A percentile compares a stretch with the other conserved stretches of the same genome.
Conservation (phyloP, 306 rosid genomes). For the Vicia villosa region DNA sequence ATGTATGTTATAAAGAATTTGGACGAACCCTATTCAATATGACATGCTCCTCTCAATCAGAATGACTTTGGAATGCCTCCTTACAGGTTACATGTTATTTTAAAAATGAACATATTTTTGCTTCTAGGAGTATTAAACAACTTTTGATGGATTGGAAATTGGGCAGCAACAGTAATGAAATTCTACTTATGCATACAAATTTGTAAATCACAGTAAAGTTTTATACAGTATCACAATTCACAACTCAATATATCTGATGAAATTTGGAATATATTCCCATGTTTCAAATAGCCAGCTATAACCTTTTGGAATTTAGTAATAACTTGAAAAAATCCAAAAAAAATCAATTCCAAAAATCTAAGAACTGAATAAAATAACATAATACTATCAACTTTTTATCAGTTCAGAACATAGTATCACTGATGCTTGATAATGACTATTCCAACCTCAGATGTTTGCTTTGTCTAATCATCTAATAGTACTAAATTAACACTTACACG, state of each 20-base stretch:
- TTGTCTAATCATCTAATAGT: neutral
- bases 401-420: slow-evolving; percentile 21
- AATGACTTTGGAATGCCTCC: too few relatives aligned
- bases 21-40: too few relatives aligned
- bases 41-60: too few relatives aligned
- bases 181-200: neutral
- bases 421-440: neutral
- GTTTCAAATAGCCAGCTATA: slow-evolving; percentile 42
- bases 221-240: neutral
- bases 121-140: too few relatives aligned
- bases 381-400: neutral
- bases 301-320: slow-evolving; percentile 48
- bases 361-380: slow-evolving; percentile 6
- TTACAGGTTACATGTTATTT: too few relatives aligned
- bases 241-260: neutral
- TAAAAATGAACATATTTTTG: too few relatives aligned
- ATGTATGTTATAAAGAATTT: too few relatives aligned
- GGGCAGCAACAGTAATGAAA: neutral
- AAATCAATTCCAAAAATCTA: slow-evolving; percentile 46
- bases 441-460: neutral
- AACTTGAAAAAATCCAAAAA: slow-evolving; percentile 42
- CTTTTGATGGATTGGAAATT: neutral
- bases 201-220: neutral
- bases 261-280: neutral
- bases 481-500: too few relatives aligned